phyloP scores from a whole-genome alignment of 2,329 filamentous ascomycete genomes.

The Xylaria sp. region DNA sequence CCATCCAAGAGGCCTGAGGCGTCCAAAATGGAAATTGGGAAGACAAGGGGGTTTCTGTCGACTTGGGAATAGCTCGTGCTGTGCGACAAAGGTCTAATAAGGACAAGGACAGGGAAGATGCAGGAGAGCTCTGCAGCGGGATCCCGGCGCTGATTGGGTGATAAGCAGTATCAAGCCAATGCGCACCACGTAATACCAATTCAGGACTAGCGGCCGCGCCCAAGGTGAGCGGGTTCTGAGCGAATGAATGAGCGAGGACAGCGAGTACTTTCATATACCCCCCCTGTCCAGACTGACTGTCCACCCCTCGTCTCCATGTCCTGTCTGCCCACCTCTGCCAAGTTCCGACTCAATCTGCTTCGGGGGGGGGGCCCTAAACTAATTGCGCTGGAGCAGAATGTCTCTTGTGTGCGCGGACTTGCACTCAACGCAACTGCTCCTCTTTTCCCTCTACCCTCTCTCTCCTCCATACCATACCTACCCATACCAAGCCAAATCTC shows the following conservation, averaged over 20 bases:
- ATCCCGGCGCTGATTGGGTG: conserved; percentile 23
- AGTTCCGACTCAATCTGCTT: background rate
- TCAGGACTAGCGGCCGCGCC: conserved; percentile 27
- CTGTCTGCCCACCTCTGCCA: background rate
- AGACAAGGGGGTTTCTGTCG: conserved; percentile 17
- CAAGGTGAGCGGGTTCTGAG: background rate
- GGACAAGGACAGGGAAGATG: conserved; percentile 21
- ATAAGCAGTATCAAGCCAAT: conserved; percentile 23
- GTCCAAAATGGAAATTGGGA: conserved; percentile 13
- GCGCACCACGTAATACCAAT: conserved; percentile 12
- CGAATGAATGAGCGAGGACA: background rate
- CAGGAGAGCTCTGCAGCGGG: conserved; percentile 26
- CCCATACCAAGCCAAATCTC: conserved; percentile 33
- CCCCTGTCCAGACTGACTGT: too few species aligned
- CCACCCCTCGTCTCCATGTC: background rate
- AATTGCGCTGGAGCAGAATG: conserved; percentile 16
- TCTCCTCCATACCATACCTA: too few species aligned
- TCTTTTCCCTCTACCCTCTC: conserved; percentile 23
- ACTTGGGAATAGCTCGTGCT: conserved; percentile 29
- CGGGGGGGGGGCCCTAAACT: too few species aligned
- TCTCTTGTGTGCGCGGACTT: conserved; percentile 23
- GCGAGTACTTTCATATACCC: conserved; percentile 15
- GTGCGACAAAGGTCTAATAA: conserved; percentile 21
- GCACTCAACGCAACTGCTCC: conserved; percentile 28
- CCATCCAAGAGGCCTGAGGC: conserved; percentile 22